Percentiles rank a stretch among this genome's conserved stretches.
These are phyloP conservation scores for Lasiodiplodia sp. DNA, from an alignment of 2,329 filamentous ascomycete species.

Conservation along the genomic window DNA sequence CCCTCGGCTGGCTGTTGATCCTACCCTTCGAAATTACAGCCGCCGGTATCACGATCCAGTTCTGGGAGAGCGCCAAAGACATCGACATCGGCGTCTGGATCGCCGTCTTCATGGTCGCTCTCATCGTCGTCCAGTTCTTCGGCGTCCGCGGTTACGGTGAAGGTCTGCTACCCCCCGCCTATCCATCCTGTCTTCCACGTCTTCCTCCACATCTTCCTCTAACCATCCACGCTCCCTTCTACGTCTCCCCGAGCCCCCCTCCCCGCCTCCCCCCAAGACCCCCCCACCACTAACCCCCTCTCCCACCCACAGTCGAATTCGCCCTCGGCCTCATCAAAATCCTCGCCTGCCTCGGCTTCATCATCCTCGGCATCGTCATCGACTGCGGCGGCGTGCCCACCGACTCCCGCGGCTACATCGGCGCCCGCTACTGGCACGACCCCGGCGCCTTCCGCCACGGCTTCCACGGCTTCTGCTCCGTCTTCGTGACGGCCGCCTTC, in stretches of 20 bases:
- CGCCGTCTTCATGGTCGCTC: constrained; percentile 47
- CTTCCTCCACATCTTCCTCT: too few relatives aligned
- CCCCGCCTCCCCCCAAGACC: too few relatives aligned
- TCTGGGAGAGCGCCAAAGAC: constrained; percentile 41
- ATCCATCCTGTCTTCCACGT: too few relatives aligned
- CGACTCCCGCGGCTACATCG: constrained; percentile 64
- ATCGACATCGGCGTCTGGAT: constrained; percentile 46
- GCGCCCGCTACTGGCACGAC: constrained; percentile 66
- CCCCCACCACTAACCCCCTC: too few relatives aligned
- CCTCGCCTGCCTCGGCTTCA: constrained; percentile 59
- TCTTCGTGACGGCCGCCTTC: constrained; percentile 70
- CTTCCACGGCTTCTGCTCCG: constrained; percentile 69
- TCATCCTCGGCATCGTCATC: constrained; percentile 29
- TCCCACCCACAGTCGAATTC: constrained; percentile 58
- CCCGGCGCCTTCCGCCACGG: constrained; percentile 64
- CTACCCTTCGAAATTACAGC: constrained; percentile 47
- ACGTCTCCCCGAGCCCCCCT: too few relatives aligned
- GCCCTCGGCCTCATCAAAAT: constrained; percentile 65
- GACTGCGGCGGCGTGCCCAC: constrained; percentile 66
- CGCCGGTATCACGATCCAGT: constrained; percentile 48
- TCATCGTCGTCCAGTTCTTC: constrained; percentile 47
- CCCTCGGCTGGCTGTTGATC: constrained; percentile 80
- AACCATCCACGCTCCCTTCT: too few relatives aligned
- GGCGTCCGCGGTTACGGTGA: constrained; percentile 52
- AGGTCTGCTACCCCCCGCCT: constrained; percentile 22